A percentile compares a stretch with the other conserved stretches of the same genome.
phyloP scores from a whole-genome alignment of 1,284 basidiomycete genomes.

The Trametes pubescens region DNA sequence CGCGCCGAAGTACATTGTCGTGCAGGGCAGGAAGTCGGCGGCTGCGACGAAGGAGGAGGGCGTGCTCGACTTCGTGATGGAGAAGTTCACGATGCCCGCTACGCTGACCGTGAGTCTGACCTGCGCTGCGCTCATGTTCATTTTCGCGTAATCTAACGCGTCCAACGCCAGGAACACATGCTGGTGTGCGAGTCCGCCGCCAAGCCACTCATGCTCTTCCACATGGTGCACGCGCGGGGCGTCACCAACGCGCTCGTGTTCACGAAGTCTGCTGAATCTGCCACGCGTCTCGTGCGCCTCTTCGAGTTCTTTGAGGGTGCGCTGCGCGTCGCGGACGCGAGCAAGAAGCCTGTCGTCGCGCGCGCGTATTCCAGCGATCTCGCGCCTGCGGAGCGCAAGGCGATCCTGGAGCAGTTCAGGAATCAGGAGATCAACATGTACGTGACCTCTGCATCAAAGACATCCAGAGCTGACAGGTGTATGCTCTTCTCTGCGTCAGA shows the following conservation, averaged over 20 bases:
- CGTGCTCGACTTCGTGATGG: constrained; percentile 65
- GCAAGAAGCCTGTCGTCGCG: constrained; percentile 51
- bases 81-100: constrained; percentile 85
- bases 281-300: constrained; percentile 82
- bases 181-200: constrained; percentile 79
- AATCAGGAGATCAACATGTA: constrained; percentile 86
- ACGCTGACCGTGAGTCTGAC: constrained; percentile 66
- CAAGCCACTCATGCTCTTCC: constrained; percentile 92
- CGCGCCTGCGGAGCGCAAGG: constrained; percentile 73
- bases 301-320: constrained; percentile 85
- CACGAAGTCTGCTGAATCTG: constrained; percentile 95
- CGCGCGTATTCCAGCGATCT: constrained; percentile 92
- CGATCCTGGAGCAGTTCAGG: constrained; percentile 84
- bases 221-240: constrained; percentile 74
- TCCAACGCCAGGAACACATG: constrained; percentile 95
- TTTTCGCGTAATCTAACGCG: no score
- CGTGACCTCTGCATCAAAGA: constrained; percentile 38
- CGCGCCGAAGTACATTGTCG: constrained; percentile 89
- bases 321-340: constrained; percentile 38
- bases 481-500: constrained; percentile 48
- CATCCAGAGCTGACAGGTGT: background rate
- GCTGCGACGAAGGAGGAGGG: constrained; percentile 46
- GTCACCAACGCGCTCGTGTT: constrained; percentile 88
- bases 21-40: constrained; percentile 56
- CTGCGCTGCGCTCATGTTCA: no score